phyloP scores from a whole-genome alignment of 345 rosid genomes.

The Corymbia maculata region DNA sequence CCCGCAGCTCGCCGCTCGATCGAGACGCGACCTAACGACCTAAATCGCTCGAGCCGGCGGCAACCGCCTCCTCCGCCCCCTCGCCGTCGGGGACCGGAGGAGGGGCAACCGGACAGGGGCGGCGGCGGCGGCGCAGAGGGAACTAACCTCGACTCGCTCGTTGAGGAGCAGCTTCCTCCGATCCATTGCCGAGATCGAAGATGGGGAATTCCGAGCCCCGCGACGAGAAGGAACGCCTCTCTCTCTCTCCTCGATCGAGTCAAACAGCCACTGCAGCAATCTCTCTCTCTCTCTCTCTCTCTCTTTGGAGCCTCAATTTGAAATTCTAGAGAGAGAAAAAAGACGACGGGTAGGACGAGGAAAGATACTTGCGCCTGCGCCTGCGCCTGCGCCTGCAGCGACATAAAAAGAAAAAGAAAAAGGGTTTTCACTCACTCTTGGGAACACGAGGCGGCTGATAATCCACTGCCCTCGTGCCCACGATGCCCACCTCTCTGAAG shows the following conservation, averaged over 20 bases:
- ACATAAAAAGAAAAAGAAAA: no score
- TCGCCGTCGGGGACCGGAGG: not conserved
- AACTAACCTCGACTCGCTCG: constrained; percentile 22
- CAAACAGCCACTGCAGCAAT: not conserved
- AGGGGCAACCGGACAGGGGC: not conserved
- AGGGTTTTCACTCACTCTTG: not conserved
- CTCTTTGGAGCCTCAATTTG: not conserved
- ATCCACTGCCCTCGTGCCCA: not conserved
- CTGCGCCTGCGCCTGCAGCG: not conserved
- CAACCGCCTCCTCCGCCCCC: not conserved
- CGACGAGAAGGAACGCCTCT: no score
- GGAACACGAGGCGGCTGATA: not conserved
- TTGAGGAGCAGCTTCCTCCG: constrained; percentile 23
- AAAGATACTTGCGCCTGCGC: not conserved
- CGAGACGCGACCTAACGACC: not conserved
- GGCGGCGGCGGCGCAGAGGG: not conserved
- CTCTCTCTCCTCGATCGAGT: not conserved
- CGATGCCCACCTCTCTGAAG: not conserved
- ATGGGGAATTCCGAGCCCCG: no score
- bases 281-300: not conserved
- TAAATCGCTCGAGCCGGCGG: not conserved
- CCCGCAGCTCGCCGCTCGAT: not conserved
- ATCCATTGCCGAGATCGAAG: constrained; percentile 4
- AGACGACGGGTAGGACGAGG: not conserved
- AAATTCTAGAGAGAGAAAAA: not conserved